These are phyloP conservation scores for Millerago galiae DNA, from an alignment of 805 yeast genomes.

Conservation along the genomic window DNA sequence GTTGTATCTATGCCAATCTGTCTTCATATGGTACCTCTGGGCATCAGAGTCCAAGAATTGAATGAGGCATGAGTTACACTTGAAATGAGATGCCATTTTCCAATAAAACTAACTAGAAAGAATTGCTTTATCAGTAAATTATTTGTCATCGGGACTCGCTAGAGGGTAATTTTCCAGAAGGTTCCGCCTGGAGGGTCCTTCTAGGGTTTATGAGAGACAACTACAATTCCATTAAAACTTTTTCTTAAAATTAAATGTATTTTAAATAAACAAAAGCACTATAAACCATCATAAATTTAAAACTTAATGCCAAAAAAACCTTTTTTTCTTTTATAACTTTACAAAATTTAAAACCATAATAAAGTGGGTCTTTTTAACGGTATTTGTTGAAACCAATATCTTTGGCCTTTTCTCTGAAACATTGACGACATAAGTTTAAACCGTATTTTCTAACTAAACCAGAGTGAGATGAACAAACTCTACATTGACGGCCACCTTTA, in stretches of 20 bases:
- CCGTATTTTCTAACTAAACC: constrained; percentile 99
- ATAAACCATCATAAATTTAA: constrained; percentile 7
- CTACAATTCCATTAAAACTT: constrained; percentile 5
- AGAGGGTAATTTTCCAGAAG: background rate
- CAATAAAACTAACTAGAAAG: too few relatives aligned
- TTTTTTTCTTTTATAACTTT: constrained; percentile 3
- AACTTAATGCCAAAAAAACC: constrained; percentile 6
- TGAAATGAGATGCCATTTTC: constrained; percentile 30
- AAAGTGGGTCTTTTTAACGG: constrained; percentile 57
- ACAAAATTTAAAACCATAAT: constrained; percentile 4
- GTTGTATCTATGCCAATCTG: constrained; percentile 98
- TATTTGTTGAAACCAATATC: constrained; percentile 99
- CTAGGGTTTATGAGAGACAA: background rate
- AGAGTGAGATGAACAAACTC: constrained; percentile 97
- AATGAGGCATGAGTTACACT: constrained; percentile 87
- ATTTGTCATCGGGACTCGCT: background rate
- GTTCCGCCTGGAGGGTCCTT: background rate
- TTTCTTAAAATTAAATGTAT: constrained; percentile 9
- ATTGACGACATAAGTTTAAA: constrained; percentile 99
- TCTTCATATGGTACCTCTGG: constrained; percentile 91
- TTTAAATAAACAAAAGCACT: constrained; percentile 17
- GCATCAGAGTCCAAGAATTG: constrained; percentile 75
- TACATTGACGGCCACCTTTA: constrained; percentile 99
- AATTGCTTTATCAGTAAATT: too few relatives aligned
- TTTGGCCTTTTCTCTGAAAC: constrained; percentile 99